Base-by-base conservation (phyloP, 257 asterid genomes). In the Schizonepeta tenuifolia region DNA sequence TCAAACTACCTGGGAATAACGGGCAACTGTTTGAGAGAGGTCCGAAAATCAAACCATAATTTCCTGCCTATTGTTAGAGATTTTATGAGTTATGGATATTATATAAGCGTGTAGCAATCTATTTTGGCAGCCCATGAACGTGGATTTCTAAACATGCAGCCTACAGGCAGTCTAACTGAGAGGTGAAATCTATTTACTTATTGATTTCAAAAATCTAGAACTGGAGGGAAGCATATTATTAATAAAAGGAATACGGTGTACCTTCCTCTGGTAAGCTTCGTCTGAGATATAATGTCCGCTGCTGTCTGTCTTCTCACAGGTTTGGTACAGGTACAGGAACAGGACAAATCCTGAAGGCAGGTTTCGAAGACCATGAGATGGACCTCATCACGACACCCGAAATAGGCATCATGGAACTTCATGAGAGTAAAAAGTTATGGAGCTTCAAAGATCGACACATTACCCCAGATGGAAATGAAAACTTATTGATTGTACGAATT, bases 241-340 rank as follows among this genome's bases (percentile, higher is more conserved):
- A 5, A 11, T 20, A 20, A 20, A 10, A 38, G 20, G 53, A 63
- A 18, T 10, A 18, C 40, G 17, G 68, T 13, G 18, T 40, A 63
- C 50, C 51, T 63, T 63, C 53, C 5, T 63, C 35, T 31, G 36
- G 24, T 17, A 63, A 63, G 53, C 53, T 63, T 17, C 7, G 53
- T 56, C n/a, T 20, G 12, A 38, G 68, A 63, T 63, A 50, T 38
- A 10, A 20, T 6, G 18, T 5, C 51, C 18, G 18, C 18, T 18
- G 68, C 18, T 18, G 1, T 61, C 51, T 11, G 3, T 17, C 46
- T 40, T 18, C n/a, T 1, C 15, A 20, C 4, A 18, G 68, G 33
- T 62, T 62, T 10, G 20, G 41, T 6, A 5, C 47, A 38, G 20
- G 41, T 6, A 5, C 47, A 38, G 8, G 41, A 36, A 10, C 47